Evolutionary conservation across 257 asterid species (phyloP).

Genomic region (Misopates orontium): DNA sequence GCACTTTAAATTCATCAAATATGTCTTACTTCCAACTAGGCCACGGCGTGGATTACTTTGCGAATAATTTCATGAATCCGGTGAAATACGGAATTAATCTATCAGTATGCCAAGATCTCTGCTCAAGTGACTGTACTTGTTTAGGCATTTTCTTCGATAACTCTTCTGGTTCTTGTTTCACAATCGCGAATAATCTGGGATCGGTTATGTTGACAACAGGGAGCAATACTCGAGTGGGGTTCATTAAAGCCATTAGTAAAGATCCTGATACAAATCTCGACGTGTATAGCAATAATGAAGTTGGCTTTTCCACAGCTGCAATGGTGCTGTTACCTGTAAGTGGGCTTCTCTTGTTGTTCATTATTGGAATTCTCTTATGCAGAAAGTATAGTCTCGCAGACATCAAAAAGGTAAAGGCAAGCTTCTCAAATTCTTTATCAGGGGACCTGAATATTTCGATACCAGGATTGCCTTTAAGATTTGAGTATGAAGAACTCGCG

Average conservation of each 20-base stretch:
- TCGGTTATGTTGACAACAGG: slow-evolving; percentile 39
- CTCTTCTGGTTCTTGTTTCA: slow-evolving; percentile 64
- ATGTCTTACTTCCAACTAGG: slow-evolving; percentile 53
- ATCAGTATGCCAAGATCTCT: slow-evolving; percentile 57
- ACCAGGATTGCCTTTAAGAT: slow-evolving; percentile 64
- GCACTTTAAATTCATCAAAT: slow-evolving; percentile 23
- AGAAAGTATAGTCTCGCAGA: slow-evolving; percentile 28
- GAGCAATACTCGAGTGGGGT: slow-evolving; percentile 42
- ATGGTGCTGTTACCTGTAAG: slow-evolving; percentile 55
- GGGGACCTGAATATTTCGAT: slow-evolving; percentile 52
- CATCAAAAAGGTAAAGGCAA: slow-evolving; percentile 17
- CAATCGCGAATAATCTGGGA: slow-evolving; percentile 49
- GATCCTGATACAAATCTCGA: slow-evolving; percentile 23
- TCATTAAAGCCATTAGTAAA: slow-evolving; percentile 36
- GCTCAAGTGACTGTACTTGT: slow-evolving; percentile 66
- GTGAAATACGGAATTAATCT: slow-evolving; percentile 33
- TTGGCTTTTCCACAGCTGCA: slow-evolving; percentile 44
- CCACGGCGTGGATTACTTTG: slow-evolving; percentile 58
- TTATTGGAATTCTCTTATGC: slow-evolving; percentile 43
- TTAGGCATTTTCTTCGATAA: slow-evolving; percentile 56
- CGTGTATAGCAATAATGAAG: slow-evolving; percentile 13
- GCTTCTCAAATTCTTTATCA: slow-evolving; percentile 27
- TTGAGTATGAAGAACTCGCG: slow-evolving; percentile 49
- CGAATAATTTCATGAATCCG: slow-evolving; percentile 57
- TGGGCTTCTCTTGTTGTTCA: slow-evolving; percentile 40